A percentile compares a stretch with the other conserved stretches of the same genome.
These are phyloP conservation scores for Aschersonia sp. DNA, from an alignment of 2,329 filamentous ascomycete species.

Conservation along the genomic window DNA sequence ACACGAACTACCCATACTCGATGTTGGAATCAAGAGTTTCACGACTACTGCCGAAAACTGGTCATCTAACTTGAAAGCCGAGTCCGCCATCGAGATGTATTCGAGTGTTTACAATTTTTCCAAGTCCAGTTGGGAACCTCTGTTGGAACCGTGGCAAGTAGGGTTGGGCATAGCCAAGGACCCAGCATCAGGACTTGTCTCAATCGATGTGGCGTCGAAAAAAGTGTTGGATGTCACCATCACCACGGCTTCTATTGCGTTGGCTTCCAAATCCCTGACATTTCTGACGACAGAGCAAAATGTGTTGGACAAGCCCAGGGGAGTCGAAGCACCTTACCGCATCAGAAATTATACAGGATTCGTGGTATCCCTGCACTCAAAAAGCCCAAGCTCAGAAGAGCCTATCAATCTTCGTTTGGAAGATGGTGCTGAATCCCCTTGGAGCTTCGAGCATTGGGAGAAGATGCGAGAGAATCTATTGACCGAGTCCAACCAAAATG, in stretches of 20 bases:
- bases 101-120: constrained; percentile 98
- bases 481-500: constrained; percentile 64
- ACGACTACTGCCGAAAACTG: constrained; percentile 76
- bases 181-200: constrained; percentile 57
- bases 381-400: constrained; percentile 48
- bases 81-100: constrained; percentile 84
- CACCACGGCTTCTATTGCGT: constrained; percentile 83
- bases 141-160: constrained; percentile 94
- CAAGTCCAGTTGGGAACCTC: constrained; percentile 93
- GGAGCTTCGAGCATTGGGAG: constrained; percentile 94
- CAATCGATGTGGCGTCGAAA: constrained; percentile 74
- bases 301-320: constrained; percentile 82
- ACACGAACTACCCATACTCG: constrained; percentile 88
- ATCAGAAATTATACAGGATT: constrained; percentile 96
- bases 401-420: constrained; percentile 61
- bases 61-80: constrained; percentile 75
- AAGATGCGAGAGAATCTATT: constrained; percentile 89
- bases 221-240: constrained; percentile 86
- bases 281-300: constrained; percentile 78
- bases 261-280: constrained; percentile 83
- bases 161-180: constrained; percentile 78
- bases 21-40: constrained; percentile 86
- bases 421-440: constrained; percentile 83
- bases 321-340: constrained; percentile 80
- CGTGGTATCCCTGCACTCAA: constrained; percentile 70